Percentiles rank a stretch among this genome's conserved stretches.
phyloP scores from a whole-genome alignment of 495 filamentous ascomycete genomes.

The Lophium mytilinum region DNA sequence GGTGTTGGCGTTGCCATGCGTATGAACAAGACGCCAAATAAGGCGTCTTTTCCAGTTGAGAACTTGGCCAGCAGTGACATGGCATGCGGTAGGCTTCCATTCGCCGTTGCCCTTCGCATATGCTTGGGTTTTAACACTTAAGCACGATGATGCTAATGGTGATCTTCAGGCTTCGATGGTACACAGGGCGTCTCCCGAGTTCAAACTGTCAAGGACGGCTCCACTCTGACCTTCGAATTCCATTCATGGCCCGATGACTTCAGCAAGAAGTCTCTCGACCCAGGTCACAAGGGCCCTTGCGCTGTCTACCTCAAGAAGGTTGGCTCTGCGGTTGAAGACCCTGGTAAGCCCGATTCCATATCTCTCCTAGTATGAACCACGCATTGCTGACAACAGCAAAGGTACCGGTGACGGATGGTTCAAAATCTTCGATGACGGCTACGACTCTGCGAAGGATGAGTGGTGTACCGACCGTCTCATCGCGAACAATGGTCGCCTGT shows the following conservation, averaged over 20 bases:
- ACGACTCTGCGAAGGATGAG: constrained; percentile 41
- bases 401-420: constrained; percentile 62
- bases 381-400: constrained; percentile 33
- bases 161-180: constrained; percentile 46
- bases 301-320: constrained; percentile 63
- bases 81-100: constrained; percentile 53
- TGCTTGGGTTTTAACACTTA: too few relatives aligned
- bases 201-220: constrained; percentile 45
- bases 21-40: constrained; percentile 45
- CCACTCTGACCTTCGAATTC: constrained; percentile 55
- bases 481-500: constrained; percentile 53
- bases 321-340: constrained; percentile 27
- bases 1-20: constrained; percentile 64
- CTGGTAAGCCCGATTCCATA: constrained; percentile 1
- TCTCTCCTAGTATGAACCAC: neutral
- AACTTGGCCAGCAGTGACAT: constrained; percentile 50
- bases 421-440: constrained; percentile 66
- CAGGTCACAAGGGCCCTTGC: constrained; percentile 60
- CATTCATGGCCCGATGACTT: constrained; percentile 51
- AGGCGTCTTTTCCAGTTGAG: constrained; percentile 46
- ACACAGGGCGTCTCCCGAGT: constrained; percentile 48
- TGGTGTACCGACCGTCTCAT: constrained; percentile 67
- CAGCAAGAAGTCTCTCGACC: constrained; percentile 48
- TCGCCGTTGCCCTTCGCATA: neutral
- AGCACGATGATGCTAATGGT: neutral